Evolutionary conservation across 495 filamentous ascomycete genomes (phyloP), one percentile per base, ranked within the genome.

Genomic region (Aspergillus cristatus): DNA sequence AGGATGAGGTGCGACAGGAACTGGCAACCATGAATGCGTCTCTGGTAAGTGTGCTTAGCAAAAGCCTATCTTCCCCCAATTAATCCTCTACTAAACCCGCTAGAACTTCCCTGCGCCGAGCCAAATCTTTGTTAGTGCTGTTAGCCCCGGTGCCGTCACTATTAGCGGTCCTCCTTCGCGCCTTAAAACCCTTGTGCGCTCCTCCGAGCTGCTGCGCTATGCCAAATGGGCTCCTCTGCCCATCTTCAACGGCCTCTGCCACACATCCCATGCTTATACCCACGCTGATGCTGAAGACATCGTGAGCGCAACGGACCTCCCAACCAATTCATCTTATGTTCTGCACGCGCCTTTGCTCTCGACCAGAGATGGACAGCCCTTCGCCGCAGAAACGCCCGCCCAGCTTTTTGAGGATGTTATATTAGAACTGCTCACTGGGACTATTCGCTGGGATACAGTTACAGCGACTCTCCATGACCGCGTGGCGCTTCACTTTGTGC

Each of bases 201-300:
- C 33, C 1, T 55, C 58, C 0, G 43, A 58, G 8, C 35, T 51
- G 7, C 48, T 62, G 18, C 43, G 53, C 6, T 34, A 45, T 18
- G 41, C 33, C 7, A 57, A 51, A 20, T 38, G 29, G 17, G 33
- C 53, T 5, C 34, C 42, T 7, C 32, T 64, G 18, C 60, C 60
- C 6, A 50, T 62, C 0, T 58, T 47, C 38, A 49, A 43, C 6
- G 65, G 63, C 24, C 42, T 64, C 1, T 70, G 62, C 41, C 65
- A 69, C 44, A 65, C 63, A 22, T 30, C 36, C 1, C 61, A 72
- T 42, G 35, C 70, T 14, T 72, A 68, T 43, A 42, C 68, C 81
- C 35, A 85, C 84, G 48, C 73, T 78, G 1, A 89, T 35, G 30
- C 18, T n/a, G 18, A 32, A 6, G 6, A 38, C 6, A 24, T 46